Conservation (phyloP, 768 basidiomycete genomes). For the Paxillus rubicundulus region DNA sequence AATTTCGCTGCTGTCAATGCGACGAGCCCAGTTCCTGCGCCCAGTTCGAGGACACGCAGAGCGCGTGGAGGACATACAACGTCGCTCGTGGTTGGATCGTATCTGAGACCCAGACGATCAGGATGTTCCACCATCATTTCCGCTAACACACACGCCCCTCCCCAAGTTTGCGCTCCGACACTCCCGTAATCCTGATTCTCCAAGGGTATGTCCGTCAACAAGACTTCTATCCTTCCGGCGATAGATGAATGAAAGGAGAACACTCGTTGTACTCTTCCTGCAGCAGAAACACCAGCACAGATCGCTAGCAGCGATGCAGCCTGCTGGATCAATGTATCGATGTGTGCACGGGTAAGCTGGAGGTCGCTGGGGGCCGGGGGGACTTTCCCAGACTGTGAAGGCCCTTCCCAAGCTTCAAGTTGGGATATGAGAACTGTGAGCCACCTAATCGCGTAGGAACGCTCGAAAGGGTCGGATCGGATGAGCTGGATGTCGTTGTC, state of each 20-base stretch:
- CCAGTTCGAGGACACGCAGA: slow-evolving; percentile 50
- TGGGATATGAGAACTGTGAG: slow-evolving; percentile 60
- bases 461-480: slow-evolving; percentile 65
- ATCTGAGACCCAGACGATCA: slow-evolving; percentile 42
- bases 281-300: slow-evolving; percentile 61
- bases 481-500: slow-evolving; percentile 30
- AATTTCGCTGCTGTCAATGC: slow-evolving; percentile 40
- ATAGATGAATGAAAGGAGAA: slow-evolving; percentile 42
- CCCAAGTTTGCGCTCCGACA: slow-evolving; percentile 89
- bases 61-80: not conserved
- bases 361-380: not conserved
- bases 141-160: slow-evolving; percentile 76
- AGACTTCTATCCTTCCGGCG: slow-evolving; percentile 32
- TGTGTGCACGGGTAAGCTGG: not conserved
- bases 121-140: slow-evolving; percentile 67
- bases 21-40: slow-evolving; percentile 58
- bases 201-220: slow-evolving; percentile 66
- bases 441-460: slow-evolving; percentile 69
- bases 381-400: not conserved
- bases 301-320: slow-evolving; percentile 64
- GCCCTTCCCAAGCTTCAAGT: slow-evolving; percentile 19
- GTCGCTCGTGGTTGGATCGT: not conserved
- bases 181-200: slow-evolving; percentile 67
- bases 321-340: slow-evolving; percentile 44
- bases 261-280: slow-evolving; percentile 53